Evolutionary conservation across 208 protist genomes (phyloP).

Genomic region (Leishmania tropica): DNA sequence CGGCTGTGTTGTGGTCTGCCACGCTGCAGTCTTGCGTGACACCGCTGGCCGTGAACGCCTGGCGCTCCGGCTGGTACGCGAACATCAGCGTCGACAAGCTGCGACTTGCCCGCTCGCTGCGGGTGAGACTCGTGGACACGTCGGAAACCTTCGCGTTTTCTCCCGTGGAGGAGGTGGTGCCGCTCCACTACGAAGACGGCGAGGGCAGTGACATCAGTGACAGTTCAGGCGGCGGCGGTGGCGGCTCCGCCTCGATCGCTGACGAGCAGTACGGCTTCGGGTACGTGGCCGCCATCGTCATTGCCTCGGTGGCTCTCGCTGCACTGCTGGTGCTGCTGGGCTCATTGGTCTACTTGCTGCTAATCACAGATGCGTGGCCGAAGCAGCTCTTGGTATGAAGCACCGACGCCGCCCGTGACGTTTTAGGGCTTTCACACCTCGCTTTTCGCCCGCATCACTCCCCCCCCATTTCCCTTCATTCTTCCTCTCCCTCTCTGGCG

Average conservation of each 20-base stretch:
- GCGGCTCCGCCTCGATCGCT: background rate
- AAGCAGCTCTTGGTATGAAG: background rate
- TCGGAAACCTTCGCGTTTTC: slow-evolving; percentile 14
- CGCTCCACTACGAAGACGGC: slow-evolving; percentile 5
- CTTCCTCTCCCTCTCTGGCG: background rate
- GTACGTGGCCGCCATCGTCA: slow-evolving; percentile 19
- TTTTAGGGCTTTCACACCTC: background rate
- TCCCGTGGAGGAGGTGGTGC: background rate
- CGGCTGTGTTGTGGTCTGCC: slow-evolving; percentile 19
- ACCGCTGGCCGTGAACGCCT: slow-evolving; percentile 21
- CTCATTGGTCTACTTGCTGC: background rate
- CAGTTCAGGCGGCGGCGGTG: background rate
- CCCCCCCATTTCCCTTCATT: background rate
- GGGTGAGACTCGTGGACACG: slow-evolving; percentile 19
- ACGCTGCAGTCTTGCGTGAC: slow-evolving; percentile 4
- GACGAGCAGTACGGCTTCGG: background rate
- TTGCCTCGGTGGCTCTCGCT: slow-evolving; percentile 11
- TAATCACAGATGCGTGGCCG: slow-evolving; percentile 7
- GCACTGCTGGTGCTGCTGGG: slow-evolving; percentile 12
- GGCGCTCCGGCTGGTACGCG: slow-evolving; percentile 16
- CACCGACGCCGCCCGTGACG: background rate
- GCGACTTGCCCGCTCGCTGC: slow-evolving; percentile 16
- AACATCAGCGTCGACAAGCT: slow-evolving; percentile 10
- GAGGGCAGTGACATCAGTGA: background rate
- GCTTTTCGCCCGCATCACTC: background rate